phyloP scores from a whole-genome alignment of 208 protist genomes.

The Ichthyophonus hoferi region DNA sequence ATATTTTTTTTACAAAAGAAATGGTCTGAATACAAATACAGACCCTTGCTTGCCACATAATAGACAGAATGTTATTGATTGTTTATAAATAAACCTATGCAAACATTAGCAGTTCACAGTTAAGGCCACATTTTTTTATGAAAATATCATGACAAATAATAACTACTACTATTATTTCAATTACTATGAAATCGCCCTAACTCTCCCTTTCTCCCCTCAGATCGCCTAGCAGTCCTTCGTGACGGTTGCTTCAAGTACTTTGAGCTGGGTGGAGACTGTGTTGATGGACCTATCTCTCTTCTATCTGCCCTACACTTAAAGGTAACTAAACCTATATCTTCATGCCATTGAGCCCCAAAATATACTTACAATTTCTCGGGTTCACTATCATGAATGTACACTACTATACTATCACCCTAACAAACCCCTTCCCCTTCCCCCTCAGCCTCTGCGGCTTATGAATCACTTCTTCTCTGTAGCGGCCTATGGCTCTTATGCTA shows the following conservation, averaged over 20 bases:
- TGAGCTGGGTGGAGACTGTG: conserved; percentile 18
- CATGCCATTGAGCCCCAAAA: neutral
- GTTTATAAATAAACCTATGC: too few relatives aligned
- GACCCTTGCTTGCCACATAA: too few relatives aligned
- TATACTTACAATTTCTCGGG: neutral
- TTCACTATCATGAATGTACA: neutral
- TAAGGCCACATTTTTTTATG: too few relatives aligned
- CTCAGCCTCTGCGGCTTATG: conserved; percentile 10
- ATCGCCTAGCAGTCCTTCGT: neutral
- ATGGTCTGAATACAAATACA: too few relatives aligned
- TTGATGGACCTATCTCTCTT: conserved; percentile 20
- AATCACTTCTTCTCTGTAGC: conserved; percentile 41
- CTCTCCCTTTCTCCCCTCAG: neutral
- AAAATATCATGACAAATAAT: too few relatives aligned
- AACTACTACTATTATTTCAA: too few relatives aligned
- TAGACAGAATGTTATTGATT: too few relatives aligned
- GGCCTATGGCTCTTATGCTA: neutral
- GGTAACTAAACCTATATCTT: neutral
- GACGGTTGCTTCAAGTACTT: conserved; percentile 48
- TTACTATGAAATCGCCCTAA: too few relatives aligned
- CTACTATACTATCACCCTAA: neutral
- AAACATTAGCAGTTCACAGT: too few relatives aligned
- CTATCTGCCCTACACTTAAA: conserved; percentile 24
- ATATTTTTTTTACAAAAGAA: too few relatives aligned
- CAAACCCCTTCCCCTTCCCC: neutral